A percentile compares a stretch with the other conserved stretches of the same genome.
Conservation (phyloP, 1,284 basidiomycete species). For the Coniferiporia sulphurascens region DNA sequence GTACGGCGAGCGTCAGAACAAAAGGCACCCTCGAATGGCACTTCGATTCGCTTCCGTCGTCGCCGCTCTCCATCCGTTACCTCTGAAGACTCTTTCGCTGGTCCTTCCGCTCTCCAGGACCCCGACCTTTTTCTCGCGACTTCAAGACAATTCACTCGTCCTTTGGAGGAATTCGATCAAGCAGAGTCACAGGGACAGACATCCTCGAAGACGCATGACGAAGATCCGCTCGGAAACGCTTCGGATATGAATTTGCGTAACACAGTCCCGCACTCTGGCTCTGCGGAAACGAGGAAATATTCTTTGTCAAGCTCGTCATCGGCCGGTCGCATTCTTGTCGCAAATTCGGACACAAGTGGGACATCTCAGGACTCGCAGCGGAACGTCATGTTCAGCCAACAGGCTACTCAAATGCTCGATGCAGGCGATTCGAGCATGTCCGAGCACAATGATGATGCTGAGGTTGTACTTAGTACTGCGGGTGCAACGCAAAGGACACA, state of each 20-base stretch:
- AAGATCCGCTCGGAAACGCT: conserved; percentile 21
- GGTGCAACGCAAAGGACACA: conserved; percentile 1
- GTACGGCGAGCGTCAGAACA: conserved; percentile 8
- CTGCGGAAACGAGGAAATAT: neutral
- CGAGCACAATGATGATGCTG: neutral
- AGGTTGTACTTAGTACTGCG: neutral
- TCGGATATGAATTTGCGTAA: too few species aligned
- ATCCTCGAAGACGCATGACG: neutral
- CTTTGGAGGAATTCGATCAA: conserved; percentile 50
- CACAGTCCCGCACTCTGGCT: neutral
- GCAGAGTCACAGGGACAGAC: conserved; percentile 20
- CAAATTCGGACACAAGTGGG: conserved; percentile 7
- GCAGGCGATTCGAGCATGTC: neutral
- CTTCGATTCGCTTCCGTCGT: conserved; percentile 19
- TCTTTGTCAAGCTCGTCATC: conserved; percentile 4
- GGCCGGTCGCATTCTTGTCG: conserved; percentile 10
- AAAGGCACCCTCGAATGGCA: conserved; percentile 14
- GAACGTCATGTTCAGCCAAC: neutral
- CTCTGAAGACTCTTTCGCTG: conserved; percentile 61
- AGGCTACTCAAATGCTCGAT: neutral
- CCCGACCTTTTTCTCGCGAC: conserved; percentile 42
- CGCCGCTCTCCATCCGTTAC: conserved; percentile 34
- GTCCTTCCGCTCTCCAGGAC: conserved; percentile 38
- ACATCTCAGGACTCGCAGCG: conserved; percentile 11
- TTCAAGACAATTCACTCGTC: conserved; percentile 49